Evolutionary conservation across 441 rosid genomes (phyloP).

Genomic region (Euphorbia celastroides): DNA sequence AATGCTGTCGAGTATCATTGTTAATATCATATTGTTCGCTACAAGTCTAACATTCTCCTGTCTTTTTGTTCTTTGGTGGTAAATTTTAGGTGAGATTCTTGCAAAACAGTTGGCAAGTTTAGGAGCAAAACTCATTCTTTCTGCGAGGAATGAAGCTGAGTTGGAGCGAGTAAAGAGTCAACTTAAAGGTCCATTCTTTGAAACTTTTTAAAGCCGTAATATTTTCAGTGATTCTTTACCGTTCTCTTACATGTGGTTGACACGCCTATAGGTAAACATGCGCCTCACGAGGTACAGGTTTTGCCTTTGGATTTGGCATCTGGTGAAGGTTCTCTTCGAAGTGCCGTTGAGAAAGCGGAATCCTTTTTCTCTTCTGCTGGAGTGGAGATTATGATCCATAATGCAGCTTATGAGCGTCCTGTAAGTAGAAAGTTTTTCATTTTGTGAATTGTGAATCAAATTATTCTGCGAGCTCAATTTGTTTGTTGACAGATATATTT

Average conservation of each 20-base stretch:
- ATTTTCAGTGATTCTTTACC: background rate
- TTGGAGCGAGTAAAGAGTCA: slow-evolving; percentile 60
- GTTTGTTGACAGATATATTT: background rate
- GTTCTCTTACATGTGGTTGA: slow-evolving; percentile 9
- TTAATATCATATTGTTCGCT: no score
- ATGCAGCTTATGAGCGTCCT: slow-evolving; percentile 91
- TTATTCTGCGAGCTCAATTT: background rate
- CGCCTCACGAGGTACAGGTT: slow-evolving; percentile 63
- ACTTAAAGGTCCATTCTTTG: slow-evolving; percentile 43
- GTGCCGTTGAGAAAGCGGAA: slow-evolving; percentile 64
- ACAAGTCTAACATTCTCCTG: no score
- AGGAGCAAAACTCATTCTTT: slow-evolving; percentile 89
- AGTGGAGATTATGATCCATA: slow-evolving; percentile 77
- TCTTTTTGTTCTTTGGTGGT: background rate
- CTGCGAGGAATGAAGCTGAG: slow-evolving; percentile 72
- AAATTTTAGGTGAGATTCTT: slow-evolving; percentile 62
- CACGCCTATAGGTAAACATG: slow-evolving; percentile 57
- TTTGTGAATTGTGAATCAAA: background rate
- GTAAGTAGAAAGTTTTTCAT: slow-evolving; percentile 32
- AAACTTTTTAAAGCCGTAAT: slow-evolving; percentile 7
- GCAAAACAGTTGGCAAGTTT: slow-evolving; percentile 74
- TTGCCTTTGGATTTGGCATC: slow-evolving; percentile 82
- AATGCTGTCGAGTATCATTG: background rate
- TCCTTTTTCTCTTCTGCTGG: slow-evolving; percentile 57
- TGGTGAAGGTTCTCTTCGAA: slow-evolving; percentile 54